Evolutionary conservation across 1,284 basidiomycete species (phyloP).

Genomic region (Schizophyllum commune): DNA sequence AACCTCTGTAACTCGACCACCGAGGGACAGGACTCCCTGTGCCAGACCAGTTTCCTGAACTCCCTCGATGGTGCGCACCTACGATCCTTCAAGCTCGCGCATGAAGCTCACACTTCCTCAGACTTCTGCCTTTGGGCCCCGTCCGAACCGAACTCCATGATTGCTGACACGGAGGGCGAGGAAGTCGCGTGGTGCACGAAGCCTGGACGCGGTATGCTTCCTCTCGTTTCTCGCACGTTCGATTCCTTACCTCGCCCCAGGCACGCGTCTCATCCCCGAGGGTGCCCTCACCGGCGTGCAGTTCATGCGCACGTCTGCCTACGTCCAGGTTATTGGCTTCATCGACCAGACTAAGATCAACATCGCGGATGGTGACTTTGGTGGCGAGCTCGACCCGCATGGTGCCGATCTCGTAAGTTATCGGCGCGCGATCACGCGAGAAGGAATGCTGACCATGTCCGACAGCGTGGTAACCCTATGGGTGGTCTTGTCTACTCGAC

Average conservation of each 20-base stretch:
- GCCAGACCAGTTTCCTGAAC: constrained; percentile 57
- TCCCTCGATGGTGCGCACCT: constrained; percentile 38
- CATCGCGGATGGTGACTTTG: constrained; percentile 44
- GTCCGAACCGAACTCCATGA: constrained; percentile 30
- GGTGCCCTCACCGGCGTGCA: constrained; percentile 51
- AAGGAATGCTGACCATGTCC: constrained; percentile 17
- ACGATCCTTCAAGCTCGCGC: background rate
- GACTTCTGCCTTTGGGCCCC: constrained; percentile 55
- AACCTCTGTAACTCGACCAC: constrained; percentile 70
- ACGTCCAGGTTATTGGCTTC: constrained; percentile 51
- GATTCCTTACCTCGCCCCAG: constrained; percentile 9
- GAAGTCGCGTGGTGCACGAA: constrained; percentile 66
- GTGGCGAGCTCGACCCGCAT: constrained; percentile 67
- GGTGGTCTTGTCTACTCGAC: constrained; percentile 59
- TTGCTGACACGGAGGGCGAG: constrained; percentile 58
- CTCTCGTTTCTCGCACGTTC: background rate
- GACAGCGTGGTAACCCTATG: constrained; percentile 46
- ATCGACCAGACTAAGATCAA: constrained; percentile 56
- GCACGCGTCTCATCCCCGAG: constrained; percentile 41
- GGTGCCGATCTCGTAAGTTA: constrained; percentile 45
- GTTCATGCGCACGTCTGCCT: constrained; percentile 39
- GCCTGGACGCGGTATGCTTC: constrained; percentile 20
- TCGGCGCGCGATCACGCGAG: constrained; percentile 20
- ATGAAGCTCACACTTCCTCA: constrained; percentile 14
- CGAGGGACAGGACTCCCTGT: constrained; percentile 46